These are phyloP conservation scores for Hippophae gyantsensis DNA, from an alignment of 306 rosid species.

Conservation along the genomic window DNA sequence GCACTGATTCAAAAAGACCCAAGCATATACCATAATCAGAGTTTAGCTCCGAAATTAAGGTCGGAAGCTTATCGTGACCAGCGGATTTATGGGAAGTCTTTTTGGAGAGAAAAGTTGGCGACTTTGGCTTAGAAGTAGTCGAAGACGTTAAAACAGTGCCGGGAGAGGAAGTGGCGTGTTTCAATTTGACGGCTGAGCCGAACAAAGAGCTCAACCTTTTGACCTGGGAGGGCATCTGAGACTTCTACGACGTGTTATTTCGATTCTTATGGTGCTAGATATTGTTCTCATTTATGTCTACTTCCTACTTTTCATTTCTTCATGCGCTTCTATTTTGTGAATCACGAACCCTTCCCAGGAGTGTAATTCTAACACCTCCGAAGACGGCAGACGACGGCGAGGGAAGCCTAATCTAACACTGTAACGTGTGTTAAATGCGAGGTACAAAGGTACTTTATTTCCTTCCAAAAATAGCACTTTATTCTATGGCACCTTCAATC, in stretches of 20 bases:
- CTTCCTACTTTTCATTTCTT: too few relatives aligned
- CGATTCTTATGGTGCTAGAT: neutral
- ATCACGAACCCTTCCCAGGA: too few relatives aligned
- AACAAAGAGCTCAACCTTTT: slow-evolving; percentile 24
- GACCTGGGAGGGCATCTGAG: slow-evolving; percentile 29
- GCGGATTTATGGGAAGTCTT: slow-evolving; percentile 1
- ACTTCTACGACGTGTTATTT: too few relatives aligned
- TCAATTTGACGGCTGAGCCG: slow-evolving; percentile 14
- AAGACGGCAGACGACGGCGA: too few relatives aligned
- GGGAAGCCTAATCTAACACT: too few relatives aligned
- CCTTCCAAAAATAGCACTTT: too few relatives aligned
- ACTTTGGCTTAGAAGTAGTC: neutral
- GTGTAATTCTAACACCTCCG: too few relatives aligned
- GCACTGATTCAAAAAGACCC: neutral
- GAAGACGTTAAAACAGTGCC: neutral
- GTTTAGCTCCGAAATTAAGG: slow-evolving; percentile 21
- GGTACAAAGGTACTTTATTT: too few relatives aligned
- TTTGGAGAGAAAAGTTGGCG: neutral
- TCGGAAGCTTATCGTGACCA: slow-evolving; percentile 18
- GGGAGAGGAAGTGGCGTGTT: slow-evolving; percentile 1
- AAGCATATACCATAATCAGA: slow-evolving; percentile 41
- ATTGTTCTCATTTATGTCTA: neutral
- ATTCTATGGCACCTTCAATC: too few relatives aligned
- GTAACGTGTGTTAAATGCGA: too few relatives aligned
- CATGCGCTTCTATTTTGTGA: too few relatives aligned